Evolutionary conservation across 176 grass and related monocot species (phyloP).

Genomic region (Paspalum notatum): DNA sequence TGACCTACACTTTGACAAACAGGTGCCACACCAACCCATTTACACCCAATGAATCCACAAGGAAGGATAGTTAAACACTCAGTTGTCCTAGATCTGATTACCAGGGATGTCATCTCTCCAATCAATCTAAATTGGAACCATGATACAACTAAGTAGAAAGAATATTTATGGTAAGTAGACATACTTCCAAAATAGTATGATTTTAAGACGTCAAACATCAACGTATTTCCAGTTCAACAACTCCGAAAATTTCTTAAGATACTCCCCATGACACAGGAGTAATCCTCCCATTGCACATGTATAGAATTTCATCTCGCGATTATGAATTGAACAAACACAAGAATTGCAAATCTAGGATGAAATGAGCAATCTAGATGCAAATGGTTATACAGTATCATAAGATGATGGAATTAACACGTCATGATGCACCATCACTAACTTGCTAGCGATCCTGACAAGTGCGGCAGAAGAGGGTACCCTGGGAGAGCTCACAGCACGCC

Average conservation of each 20-base stretch:
- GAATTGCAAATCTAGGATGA: neutral
- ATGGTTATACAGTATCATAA: neutral
- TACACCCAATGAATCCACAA: neutral
- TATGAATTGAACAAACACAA: neutral
- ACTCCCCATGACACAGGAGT: too few species aligned
- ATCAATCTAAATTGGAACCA: neutral
- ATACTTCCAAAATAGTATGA: neutral
- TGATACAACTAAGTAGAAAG: neutral
- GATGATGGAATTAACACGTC: neutral
- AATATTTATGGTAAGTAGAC: neutral
- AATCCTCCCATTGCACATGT: neutral
- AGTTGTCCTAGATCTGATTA: neutral
- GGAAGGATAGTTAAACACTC: neutral
- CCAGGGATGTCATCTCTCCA: neutral
- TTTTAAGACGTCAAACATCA: neutral
- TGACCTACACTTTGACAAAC: neutral
- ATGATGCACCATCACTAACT: slow-evolving; percentile 60
- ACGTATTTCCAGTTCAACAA: neutral
- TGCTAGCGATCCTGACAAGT: slow-evolving; percentile 99
- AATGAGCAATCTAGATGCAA: neutral
- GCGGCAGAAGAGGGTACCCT: slow-evolving; percentile 95
- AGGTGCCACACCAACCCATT: neutral
- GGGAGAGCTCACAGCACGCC: slow-evolving; percentile 89
- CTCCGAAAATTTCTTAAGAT: neutral
- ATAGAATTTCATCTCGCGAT: neutral